Evolutionary conservation across 192 early-diverging fungal genomes (phyloP).

Genomic region (Lunasporangiospora selenospora): DNA sequence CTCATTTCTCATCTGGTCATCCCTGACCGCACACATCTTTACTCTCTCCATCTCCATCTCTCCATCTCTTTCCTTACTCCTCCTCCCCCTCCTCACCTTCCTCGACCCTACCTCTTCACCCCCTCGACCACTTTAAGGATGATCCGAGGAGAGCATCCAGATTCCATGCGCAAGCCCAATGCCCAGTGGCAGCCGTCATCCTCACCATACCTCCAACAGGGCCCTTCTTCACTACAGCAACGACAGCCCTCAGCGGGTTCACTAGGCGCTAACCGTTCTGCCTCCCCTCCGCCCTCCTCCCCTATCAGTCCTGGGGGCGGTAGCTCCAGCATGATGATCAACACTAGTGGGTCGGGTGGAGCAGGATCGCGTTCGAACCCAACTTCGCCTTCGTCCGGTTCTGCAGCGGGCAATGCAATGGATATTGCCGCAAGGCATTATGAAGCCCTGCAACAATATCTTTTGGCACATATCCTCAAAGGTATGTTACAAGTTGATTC

Average conservation of each 20-base stretch:
- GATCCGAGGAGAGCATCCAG: constrained; percentile 4
- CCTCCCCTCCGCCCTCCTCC: constrained; percentile 33
- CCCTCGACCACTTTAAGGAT: background rate
- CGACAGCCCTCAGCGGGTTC: constrained; percentile 11
- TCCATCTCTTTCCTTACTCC: background rate
- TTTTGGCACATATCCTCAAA: constrained; percentile 54
- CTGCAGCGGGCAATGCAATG: constrained; percentile 32
- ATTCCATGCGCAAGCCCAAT: constrained; percentile 9
- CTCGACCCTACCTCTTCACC: background rate
- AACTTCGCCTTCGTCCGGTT: constrained; percentile 16
- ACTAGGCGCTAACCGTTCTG: constrained; percentile 20
- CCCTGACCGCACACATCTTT: too few relatives aligned
- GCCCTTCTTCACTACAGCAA: background rate
- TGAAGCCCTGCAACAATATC: constrained; percentile 56
- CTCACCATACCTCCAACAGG: background rate
- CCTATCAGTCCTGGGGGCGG: constrained; percentile 27
- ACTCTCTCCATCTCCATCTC: background rate
- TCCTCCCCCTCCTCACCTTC: background rate
- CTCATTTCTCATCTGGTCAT: too few relatives aligned
- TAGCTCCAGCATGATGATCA: constrained; percentile 17
- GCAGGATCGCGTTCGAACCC: constrained; percentile 22
- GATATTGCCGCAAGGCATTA: constrained; percentile 61
- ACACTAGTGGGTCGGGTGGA: constrained; percentile 21
- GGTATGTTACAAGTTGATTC: constrained; percentile 7
- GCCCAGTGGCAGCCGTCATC: constrained; percentile 30